These are phyloP conservation scores for Crithidia expoeki DNA, from an alignment of 208 protist genomes.

Conservation along the genomic window DNA sequence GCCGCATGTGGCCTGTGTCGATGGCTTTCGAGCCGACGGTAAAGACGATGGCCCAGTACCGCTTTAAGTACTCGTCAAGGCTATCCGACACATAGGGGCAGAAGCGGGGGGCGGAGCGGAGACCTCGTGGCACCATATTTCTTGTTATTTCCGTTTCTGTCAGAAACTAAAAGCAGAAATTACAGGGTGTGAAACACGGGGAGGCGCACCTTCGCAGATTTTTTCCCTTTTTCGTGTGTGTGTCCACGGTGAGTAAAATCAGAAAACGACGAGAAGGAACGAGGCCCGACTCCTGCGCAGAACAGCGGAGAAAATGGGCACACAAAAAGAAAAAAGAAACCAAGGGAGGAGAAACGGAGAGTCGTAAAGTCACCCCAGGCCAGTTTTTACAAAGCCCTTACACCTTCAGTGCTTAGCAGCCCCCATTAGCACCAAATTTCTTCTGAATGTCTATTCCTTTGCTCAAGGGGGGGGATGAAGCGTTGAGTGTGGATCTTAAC, in stretches of 20 bases:
- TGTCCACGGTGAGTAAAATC: no score
- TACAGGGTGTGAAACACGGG: neutral
- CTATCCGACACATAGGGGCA: constrained; percentile 63
- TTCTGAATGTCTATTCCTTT: no score
- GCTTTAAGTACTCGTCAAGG: constrained; percentile 71
- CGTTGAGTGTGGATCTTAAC: no score
- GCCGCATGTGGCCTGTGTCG: constrained; percentile 83
- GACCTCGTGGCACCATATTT: constrained; percentile 10
- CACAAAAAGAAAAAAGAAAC: neutral
- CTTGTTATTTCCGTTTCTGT: no score
- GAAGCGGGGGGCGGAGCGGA: constrained; percentile 29
- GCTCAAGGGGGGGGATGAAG: no score
- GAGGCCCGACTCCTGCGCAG: neutral
- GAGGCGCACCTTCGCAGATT: neutral
- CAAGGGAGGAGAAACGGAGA: constrained; percentile 11
- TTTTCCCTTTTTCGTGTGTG: no score
- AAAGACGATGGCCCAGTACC: constrained; percentile 88
- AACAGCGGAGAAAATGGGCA: neutral
- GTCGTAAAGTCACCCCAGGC: no score
- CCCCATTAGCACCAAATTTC: no score
- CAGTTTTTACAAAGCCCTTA: no score
- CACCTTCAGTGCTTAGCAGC: no score
- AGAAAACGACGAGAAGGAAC: no score
- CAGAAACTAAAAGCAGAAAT: no score
- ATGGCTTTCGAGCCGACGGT: constrained; percentile 71